Conservation (phyloP, 257 asterid species). For the Plantago elongata region DNA sequence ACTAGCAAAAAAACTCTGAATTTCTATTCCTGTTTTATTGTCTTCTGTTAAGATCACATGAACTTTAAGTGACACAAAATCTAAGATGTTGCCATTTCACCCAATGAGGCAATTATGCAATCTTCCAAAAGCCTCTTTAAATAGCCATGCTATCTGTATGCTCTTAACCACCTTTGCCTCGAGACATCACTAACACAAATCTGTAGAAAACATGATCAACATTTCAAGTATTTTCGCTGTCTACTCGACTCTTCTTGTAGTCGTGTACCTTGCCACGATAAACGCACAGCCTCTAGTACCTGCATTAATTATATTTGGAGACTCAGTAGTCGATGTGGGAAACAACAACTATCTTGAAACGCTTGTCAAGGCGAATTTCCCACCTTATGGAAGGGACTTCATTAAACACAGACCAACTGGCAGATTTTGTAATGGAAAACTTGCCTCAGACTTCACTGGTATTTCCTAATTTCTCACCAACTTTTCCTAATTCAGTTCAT, state of each 20-base stretch:
- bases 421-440: slow-evolving; percentile 83
- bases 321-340: slow-evolving; percentile 69
- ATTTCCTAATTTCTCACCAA: slow-evolving; percentile 21
- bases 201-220: slow-evolving; percentile 12
- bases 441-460: slow-evolving; percentile 84
- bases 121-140: slow-evolving; percentile 16
- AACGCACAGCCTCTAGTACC: slow-evolving; percentile 70
- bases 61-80: slow-evolving; percentile 23
- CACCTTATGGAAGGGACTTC: slow-evolving; percentile 82
- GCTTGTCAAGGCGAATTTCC: slow-evolving; percentile 65
- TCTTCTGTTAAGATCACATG: slow-evolving; percentile 22
- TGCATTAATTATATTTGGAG: slow-evolving; percentile 68
- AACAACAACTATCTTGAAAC: slow-evolving; percentile 76
- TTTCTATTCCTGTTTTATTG: slow-evolving; percentile 16
- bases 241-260: slow-evolving; percentile 15
- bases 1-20: not conserved
- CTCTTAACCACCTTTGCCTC: not conserved
- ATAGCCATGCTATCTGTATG: slow-evolving; percentile 16
- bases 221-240: slow-evolving; percentile 14
- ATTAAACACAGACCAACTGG: slow-evolving; percentile 59
- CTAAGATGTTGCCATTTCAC: slow-evolving; percentile 37
- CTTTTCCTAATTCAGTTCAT: not conserved
- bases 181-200: not conserved
- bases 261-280: slow-evolving; percentile 11
- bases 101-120: slow-evolving; percentile 23